Percentiles rank a stretch among this genome's conserved stretches.
Evolutionary conservation across 306 rosid genomes (phyloP).

Genomic region (Coriaria nepalensis): DNA sequence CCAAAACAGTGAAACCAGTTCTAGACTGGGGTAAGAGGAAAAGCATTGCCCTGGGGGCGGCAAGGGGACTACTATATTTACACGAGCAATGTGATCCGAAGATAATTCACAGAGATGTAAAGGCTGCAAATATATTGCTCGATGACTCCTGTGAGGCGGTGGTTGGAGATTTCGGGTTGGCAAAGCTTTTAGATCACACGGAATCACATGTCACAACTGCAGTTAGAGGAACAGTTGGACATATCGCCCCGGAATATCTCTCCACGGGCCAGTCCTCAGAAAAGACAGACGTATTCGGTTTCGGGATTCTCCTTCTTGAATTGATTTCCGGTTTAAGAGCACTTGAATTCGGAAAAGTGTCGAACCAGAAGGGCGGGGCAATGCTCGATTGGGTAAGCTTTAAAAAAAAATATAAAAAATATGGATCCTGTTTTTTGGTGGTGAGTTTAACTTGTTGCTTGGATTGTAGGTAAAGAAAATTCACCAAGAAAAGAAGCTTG

Average conservation of each 20-base stretch:
- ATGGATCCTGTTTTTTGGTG: background rate
- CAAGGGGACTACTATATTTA: slow-evolving; percentile 45
- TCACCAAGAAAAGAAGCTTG: slow-evolving; percentile 58
- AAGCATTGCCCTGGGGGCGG: slow-evolving; percentile 63
- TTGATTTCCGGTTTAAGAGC: slow-evolving; percentile 57
- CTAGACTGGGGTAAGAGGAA: slow-evolving; percentile 58
- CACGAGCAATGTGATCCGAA: slow-evolving; percentile 78
- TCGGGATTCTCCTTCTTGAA: slow-evolving; percentile 60
- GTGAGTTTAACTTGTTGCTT: slow-evolving; percentile 6
- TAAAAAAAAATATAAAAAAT: background rate
- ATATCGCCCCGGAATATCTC: slow-evolving; percentile 64
- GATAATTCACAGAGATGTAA: slow-evolving; percentile 62
- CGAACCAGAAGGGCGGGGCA: slow-evolving; percentile 47
- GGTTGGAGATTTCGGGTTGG: slow-evolving; percentile 65
- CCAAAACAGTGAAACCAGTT: slow-evolving; percentile 37
- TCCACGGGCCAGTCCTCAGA: slow-evolving; percentile 69
- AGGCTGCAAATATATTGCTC: slow-evolving; percentile 63
- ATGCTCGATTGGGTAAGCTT: slow-evolving; percentile 55
- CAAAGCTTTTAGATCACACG: slow-evolving; percentile 48
- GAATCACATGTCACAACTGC: slow-evolving; percentile 72
- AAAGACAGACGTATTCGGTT: slow-evolving; percentile 63
- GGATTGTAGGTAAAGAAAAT: slow-evolving; percentile 44
- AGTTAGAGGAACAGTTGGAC: slow-evolving; percentile 67
- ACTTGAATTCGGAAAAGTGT: slow-evolving; percentile 52
- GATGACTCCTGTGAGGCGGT: slow-evolving; percentile 55